Percentiles rank a stretch among this genome's conserved stretches.
phyloP scores from a whole-genome alignment of 345 rosid species.

The Bretschneidera sinensis region DNA sequence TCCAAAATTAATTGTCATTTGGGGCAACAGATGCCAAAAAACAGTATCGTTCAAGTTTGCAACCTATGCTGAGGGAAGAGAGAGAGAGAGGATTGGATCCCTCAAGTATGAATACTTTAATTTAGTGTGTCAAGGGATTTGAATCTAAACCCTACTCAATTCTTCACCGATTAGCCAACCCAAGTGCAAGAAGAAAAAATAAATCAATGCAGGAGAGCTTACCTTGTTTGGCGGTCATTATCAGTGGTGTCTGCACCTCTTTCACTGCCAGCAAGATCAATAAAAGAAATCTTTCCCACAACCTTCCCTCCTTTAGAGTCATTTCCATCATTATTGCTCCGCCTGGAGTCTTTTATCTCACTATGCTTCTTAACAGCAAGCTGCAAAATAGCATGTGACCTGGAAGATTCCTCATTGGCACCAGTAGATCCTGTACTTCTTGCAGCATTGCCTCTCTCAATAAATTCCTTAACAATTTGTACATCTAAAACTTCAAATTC shows the following conservation, averaged over 20 bases:
- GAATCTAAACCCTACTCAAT: neutral
- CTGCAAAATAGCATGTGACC: constrained; percentile 98
- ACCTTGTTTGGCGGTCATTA: constrained; percentile 98
- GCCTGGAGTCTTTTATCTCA: constrained; percentile 77
- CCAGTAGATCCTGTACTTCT: constrained; percentile 98
- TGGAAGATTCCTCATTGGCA: constrained; percentile 97
- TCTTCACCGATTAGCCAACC: neutral
- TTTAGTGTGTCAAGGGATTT: neutral
- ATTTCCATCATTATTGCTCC: constrained; percentile 71
- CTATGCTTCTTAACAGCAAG: constrained; percentile 83
- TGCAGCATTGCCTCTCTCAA: constrained; percentile 87
- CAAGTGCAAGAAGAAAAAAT: neutral
- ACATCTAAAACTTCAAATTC: constrained; percentile 95
- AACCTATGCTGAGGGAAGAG: too few relatives aligned
- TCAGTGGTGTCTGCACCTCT: constrained; percentile 99
- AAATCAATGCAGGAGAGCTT: neutral
- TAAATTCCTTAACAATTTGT: constrained; percentile 89
- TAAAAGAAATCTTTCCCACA: constrained; percentile 95
- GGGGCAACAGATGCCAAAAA: too few relatives aligned
- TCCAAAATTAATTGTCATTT: too few relatives aligned
- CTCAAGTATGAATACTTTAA: too few relatives aligned
- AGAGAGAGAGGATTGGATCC: too few relatives aligned
- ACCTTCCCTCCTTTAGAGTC: constrained; percentile 70
- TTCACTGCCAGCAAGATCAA: constrained; percentile 99
- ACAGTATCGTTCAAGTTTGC: too few relatives aligned